These are phyloP conservation scores for Hypoxylon cercidicola DNA, from an alignment of 495 filamentous ascomycete species.

Conservation along the genomic window DNA sequence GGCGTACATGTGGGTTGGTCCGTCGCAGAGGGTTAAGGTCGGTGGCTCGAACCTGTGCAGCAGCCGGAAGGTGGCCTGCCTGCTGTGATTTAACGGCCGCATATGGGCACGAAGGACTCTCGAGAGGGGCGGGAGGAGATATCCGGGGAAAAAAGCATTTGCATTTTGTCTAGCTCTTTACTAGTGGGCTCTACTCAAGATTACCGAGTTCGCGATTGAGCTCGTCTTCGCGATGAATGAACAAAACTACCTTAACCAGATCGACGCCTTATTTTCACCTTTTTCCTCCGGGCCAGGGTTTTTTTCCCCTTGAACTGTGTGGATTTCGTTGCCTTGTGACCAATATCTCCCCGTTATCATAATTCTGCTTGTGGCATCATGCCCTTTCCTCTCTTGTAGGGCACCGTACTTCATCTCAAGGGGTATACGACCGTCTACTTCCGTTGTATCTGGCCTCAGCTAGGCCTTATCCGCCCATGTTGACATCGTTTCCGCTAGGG, in stretches of 20 bases:
- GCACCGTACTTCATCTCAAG: slow-evolving; percentile 9
- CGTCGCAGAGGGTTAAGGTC: slow-evolving; percentile 74
- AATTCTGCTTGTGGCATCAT: slow-evolving; percentile 2
- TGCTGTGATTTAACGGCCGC: slow-evolving; percentile 71
- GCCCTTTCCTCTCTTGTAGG: slow-evolving; percentile 3
- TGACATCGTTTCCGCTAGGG: slow-evolving; percentile 65
- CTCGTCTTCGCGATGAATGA: slow-evolving; percentile 21
- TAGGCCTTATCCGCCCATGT: slow-evolving; percentile 69
- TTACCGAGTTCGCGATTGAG: slow-evolving; percentile 7
- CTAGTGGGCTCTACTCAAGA: slow-evolving; percentile 10
- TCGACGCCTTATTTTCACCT: background rate
- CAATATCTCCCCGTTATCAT: slow-evolving; percentile 6
- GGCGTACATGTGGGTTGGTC: slow-evolving; percentile 72
- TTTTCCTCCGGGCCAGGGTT: background rate
- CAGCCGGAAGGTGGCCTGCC: slow-evolving; percentile 88
- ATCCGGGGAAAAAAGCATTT: slow-evolving; percentile 34
- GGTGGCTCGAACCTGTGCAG: slow-evolving; percentile 86
- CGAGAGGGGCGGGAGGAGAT: background rate
- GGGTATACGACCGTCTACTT: slow-evolving; percentile 34
- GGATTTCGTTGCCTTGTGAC: background rate
- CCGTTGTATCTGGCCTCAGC: background rate
- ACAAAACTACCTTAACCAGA: slow-evolving; percentile 14
- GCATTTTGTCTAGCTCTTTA: slow-evolving; percentile 25
- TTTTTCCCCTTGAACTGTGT: background rate
- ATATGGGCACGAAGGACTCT: background rate